Evolutionary conservation across 2,329 filamentous ascomycete genomes (phyloP), one percentile per base, ranked within the genome.

Genomic region (Knoxdaviesia proteae): DNA sequence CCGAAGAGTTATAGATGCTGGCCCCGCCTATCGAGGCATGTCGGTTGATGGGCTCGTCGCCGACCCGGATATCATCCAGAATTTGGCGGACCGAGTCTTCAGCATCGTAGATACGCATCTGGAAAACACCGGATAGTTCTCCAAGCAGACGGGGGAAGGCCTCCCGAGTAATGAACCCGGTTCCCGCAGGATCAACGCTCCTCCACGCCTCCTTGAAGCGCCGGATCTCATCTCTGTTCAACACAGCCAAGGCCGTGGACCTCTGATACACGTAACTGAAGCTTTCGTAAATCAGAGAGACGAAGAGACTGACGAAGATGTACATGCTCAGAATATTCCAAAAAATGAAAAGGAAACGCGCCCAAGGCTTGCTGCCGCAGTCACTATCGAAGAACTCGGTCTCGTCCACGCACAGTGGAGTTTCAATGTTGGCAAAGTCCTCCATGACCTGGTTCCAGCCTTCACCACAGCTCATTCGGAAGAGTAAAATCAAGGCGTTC

Each of bases 261-360:
- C 86, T 76, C 62, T 98, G 92, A 57, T 96, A 98, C 48, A 98
- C 90, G 54, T 98, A 98, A 57, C 86, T 94, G 68, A 98, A 98
- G 61, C 87, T 96, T 64, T 98, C 90, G 62, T 92, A 98, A 51
- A 98, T 98, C 57, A 98, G 76, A 40, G 90, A 98, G 46, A 98
- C 88, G 58, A 98, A 98, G 55, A 98, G 64, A 54, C 88, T 94
- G 55, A 96, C 88, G 54, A 98, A 98, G 53, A 98, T 93, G 62
- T 98, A 98, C 90, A 98, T 98, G 80, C 88, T 96, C 60, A 98
- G 71, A 53, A 98, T 88, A 64, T 98, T 98, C 90, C 90, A 98
- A 5, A 80, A 75, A 45, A 96, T 86, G 63, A 98, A 98, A 7
- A 98, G 67, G 34, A 77, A 74, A 42, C 86, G 71, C 6, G 90